Evolutionary conservation across 768 basidiomycete species (phyloP).

Genomic region (Suillus occidentalis): DNA sequence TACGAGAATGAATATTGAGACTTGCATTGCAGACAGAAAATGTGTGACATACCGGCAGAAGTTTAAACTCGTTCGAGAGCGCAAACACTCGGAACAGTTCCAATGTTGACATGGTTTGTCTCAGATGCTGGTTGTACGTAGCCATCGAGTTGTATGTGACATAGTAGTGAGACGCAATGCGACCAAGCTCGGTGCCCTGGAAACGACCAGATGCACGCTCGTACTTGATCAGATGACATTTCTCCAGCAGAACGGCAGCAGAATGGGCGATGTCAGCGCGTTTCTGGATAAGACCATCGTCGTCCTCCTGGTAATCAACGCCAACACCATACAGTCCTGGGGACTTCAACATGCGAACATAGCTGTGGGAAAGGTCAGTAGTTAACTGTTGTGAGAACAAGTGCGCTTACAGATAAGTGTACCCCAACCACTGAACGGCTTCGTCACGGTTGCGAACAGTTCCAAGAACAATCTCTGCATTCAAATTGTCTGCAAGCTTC

Average conservation of each 20-base stretch:
- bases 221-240: conserved; percentile 92
- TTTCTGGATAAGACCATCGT: conserved; percentile 82
- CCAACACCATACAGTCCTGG: conserved; percentile 88
- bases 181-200: conserved; percentile 89
- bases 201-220: conserved; percentile 86
- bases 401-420: conserved; percentile 81
- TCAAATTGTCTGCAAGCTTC: conserved; percentile 91
- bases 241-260: conserved; percentile 90
- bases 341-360: conserved; percentile 91
- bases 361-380: conserved; percentile 39
- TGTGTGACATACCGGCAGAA: conserved; percentile 62
- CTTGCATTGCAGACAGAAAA: background rate
- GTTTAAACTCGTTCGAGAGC: conserved; percentile 92
- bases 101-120: conserved; percentile 80
- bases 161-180: conserved; percentile 95
- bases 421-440: conserved; percentile 96
- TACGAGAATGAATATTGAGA: conserved; percentile 17
- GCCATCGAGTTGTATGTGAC: conserved; percentile 96
- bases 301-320: conserved; percentile 89
- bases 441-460: conserved; percentile 95
- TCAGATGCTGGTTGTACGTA: conserved; percentile 91
- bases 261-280: conserved; percentile 92
- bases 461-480: conserved; percentile 95
- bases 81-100: conserved; percentile 97
- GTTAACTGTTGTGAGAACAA: conserved; percentile 2